Conservation (phyloP, 108 stramenopile genomes). For the Nitzschia sp. region DNA sequence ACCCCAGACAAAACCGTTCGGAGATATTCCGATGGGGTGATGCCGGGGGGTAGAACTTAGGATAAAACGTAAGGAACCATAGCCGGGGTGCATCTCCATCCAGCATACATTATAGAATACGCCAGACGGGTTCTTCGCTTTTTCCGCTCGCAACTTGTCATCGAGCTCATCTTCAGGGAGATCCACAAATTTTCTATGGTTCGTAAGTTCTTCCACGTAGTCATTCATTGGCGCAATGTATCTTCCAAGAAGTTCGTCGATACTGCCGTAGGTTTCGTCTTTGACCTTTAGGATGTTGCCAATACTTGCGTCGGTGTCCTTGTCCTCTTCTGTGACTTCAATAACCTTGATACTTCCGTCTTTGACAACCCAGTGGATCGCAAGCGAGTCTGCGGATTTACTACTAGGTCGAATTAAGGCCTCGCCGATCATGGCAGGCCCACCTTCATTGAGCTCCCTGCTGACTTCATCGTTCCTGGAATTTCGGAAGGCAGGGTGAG, state of each 20-base stretch:
- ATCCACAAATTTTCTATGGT: slow-evolving; percentile 83
- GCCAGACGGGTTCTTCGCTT: slow-evolving; percentile 52
- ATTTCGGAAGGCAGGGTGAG: slow-evolving; percentile 89
- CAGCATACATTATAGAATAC: slow-evolving; percentile 82
- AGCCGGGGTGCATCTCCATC: slow-evolving; percentile 86
- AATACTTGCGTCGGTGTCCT: slow-evolving; percentile 86
- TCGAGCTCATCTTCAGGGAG: slow-evolving; percentile 79
- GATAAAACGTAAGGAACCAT: slow-evolving; percentile 74
- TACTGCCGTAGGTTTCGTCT: slow-evolving; percentile 83
- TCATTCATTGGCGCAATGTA: slow-evolving; percentile 90
- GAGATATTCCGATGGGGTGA: slow-evolving; percentile 80
- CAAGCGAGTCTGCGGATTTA: slow-evolving; percentile 77
- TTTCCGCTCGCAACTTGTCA: slow-evolving; percentile 61
- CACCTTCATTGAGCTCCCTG: slow-evolving; percentile 67
- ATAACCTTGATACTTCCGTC: slow-evolving; percentile 81
- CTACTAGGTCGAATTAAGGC: slow-evolving; percentile 85
- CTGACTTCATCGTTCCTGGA: slow-evolving; percentile 69
- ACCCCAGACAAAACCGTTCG: slow-evolving; percentile 80
- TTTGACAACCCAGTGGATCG: slow-evolving; percentile 84
- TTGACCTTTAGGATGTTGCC: slow-evolving; percentile 82
- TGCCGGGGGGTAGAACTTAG: slow-evolving; percentile 57
- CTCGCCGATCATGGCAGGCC: slow-evolving; percentile 80
- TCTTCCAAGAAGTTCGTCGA: slow-evolving; percentile 85
- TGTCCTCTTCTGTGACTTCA: slow-evolving; percentile 84
- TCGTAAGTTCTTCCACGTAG: slow-evolving; percentile 73